Percentiles rank a stretch among this genome's conserved stretches.
Conservation (phyloP, 441 rosid species). For the Gossypium davidsonii region DNA sequence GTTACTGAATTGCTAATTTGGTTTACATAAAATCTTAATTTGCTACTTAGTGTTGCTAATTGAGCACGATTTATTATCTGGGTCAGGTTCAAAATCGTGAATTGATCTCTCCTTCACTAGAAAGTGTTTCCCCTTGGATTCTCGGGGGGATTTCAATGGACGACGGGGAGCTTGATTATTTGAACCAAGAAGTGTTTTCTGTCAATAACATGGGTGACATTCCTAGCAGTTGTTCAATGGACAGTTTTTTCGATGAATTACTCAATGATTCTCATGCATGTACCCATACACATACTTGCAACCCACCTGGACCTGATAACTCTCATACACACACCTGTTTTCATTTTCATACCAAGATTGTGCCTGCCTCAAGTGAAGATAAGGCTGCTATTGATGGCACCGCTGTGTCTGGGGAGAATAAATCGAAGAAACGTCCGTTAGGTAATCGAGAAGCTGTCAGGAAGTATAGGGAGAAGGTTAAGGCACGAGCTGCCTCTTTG, state of each 20-base stretch:
- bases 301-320: conserved; percentile 89
- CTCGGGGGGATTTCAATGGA: conserved; percentile 41
- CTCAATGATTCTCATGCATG: conserved; percentile 73
- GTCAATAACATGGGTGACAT: conserved; percentile 50
- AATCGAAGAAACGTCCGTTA: conserved; percentile 55
- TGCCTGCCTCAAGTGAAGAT: conserved; percentile 61
- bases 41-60: conserved; percentile 1
- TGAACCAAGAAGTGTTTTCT: conserved; percentile 64
- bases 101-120: conserved; percentile 1
- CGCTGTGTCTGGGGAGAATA: conserved; percentile 58
- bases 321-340: conserved; percentile 91
- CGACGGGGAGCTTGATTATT: conserved; percentile 86
- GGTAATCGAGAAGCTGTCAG: conserved; percentile 91
- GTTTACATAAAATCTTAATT: neutral
- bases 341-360: conserved; percentile 87
- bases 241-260: conserved; percentile 69
- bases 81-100: conserved; percentile 12
- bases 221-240: conserved; percentile 65
- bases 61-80: neutral
- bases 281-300: conserved; percentile 89
- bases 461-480: conserved; percentile 95
- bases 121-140: neutral
- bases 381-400: conserved; percentile 65
- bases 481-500: conserved; percentile 82
- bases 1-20: conserved; percentile 7